Percentiles rank a stretch among this genome's conserved stretches.
Conservation (phyloP, 768 basidiomycete genomes). For the Russula foetens region DNA sequence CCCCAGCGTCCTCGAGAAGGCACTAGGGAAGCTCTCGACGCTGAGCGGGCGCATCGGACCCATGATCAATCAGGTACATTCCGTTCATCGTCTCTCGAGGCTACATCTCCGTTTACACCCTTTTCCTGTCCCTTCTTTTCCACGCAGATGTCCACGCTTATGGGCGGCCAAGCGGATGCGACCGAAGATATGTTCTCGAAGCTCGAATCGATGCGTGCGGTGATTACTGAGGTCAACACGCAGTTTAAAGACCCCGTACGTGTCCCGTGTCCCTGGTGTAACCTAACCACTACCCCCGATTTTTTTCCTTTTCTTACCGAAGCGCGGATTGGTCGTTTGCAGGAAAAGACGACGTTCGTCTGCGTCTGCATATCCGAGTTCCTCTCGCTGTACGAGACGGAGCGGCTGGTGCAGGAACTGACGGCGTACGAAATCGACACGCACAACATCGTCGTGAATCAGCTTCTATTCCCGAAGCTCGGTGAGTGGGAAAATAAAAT, state of each 20-base stretch:
- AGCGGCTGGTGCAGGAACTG: constrained; percentile 93
- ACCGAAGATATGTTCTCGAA: constrained; percentile 99
- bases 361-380: constrained; percentile 99
- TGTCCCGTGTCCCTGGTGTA: constrained; percentile 9
- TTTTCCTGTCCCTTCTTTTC: not conserved
- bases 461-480: constrained; percentile 87
- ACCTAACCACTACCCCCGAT: not conserved
- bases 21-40: constrained; percentile 86
- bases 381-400: constrained; percentile 96
- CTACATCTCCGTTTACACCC: not conserved
- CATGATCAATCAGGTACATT: constrained; percentile 77
- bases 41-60: constrained; percentile 95
- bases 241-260: constrained; percentile 98
- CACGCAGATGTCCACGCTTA: constrained; percentile 84
- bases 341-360: constrained; percentile 99
- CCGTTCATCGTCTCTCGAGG: not conserved
- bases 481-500: constrained; percentile 39
- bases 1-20: constrained; percentile 96
- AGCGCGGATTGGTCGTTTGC: not conserved
- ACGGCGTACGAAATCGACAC: constrained; percentile 95
- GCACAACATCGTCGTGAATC: constrained; percentile 98
- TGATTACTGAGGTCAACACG: constrained; percentile 97
- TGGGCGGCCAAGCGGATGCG: constrained; percentile 83
- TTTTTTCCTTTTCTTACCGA: not conserved
- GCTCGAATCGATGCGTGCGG: constrained; percentile 91